Evolutionary conservation across 2,329 filamentous ascomycete genomes (phyloP).

Genomic region (Colletotrichum endophyticum): DNA sequence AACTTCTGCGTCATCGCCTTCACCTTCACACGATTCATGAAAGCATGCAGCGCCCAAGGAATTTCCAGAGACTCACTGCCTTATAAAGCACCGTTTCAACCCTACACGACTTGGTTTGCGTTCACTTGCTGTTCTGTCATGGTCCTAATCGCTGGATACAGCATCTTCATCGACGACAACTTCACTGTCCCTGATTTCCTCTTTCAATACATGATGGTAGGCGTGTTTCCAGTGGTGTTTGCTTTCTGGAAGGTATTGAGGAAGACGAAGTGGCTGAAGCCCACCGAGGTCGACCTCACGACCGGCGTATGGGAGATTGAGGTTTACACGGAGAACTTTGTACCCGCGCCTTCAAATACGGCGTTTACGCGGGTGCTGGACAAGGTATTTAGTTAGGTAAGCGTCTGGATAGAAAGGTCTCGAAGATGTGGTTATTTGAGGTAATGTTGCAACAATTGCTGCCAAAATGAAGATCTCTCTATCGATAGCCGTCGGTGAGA

Average conservation of each 20-base stretch:
- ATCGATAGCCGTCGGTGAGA: background rate
- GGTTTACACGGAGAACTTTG: background rate
- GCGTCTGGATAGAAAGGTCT: no score
- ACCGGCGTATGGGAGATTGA: background rate
- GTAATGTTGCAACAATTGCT: no score
- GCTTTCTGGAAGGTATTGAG: background rate
- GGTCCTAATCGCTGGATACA: background rate
- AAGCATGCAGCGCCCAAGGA: background rate
- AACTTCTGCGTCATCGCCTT: background rate
- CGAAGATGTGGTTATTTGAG: no score
- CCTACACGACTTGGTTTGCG: background rate
- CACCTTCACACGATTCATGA: background rate
- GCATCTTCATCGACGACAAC: background rate
- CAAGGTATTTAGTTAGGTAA: background rate
- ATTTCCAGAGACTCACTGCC: background rate
- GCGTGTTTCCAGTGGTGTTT: background rate
- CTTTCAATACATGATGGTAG: background rate
- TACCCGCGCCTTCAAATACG: background rate
- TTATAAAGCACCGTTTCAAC: background rate
- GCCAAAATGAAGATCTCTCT: no score
- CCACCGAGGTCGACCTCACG: background rate
- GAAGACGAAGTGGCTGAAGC: background rate
- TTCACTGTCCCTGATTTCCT: background rate
- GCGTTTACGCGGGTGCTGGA: background rate
- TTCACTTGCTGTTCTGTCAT: background rate